These are phyloP conservation scores for Cenchrus purpureus DNA, from an alignment of 176 grass and related monocot genomes.

Conservation along the genomic window DNA sequence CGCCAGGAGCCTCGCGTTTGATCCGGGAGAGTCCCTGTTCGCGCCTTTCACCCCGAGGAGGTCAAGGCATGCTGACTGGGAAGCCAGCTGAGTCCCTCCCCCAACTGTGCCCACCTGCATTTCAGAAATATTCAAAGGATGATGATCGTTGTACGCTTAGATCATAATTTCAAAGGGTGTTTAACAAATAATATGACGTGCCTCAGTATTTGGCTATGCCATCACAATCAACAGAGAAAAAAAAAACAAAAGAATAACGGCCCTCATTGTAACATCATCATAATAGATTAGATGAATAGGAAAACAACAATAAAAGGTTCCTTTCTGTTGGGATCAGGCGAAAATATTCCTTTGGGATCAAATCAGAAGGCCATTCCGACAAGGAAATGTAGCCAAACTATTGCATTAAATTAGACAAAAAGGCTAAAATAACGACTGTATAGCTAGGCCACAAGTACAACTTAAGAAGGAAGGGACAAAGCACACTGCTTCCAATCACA, in stretches of 20 bases:
- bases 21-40: slow-evolving; percentile 67
- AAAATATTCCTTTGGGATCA: not conserved
- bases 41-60: slow-evolving; percentile 84
- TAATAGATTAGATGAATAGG: not conserved
- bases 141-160: not conserved
- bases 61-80: slow-evolving; percentile 85
- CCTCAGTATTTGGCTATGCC: slow-evolving; percentile 6
- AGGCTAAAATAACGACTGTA: not conserved
- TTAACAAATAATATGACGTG: not conserved
- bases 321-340: not conserved
- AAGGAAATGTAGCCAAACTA: not conserved
- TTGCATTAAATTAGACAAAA: not conserved
- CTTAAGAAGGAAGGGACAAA: not conserved
- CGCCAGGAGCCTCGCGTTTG: slow-evolving; percentile 82
- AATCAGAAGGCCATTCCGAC: not conserved
- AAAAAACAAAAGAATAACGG: not conserved
- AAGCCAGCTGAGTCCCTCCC: slow-evolving; percentile 84
- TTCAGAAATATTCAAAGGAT: slow-evolving; percentile 16
- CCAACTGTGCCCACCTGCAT: slow-evolving; percentile 95
- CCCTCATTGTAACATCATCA: not conserved
- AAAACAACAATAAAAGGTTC: slow-evolving; percentile 34
- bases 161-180: not conserved
- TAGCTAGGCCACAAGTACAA: not conserved
- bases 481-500: not conserved
- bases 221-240: not conserved